A percentile compares a stretch with the other conserved stretches of the same genome.
These are phyloP conservation scores for Boletus rex-veris DNA, from an alignment of 768 basidiomycete species.

Conservation along the genomic window DNA sequence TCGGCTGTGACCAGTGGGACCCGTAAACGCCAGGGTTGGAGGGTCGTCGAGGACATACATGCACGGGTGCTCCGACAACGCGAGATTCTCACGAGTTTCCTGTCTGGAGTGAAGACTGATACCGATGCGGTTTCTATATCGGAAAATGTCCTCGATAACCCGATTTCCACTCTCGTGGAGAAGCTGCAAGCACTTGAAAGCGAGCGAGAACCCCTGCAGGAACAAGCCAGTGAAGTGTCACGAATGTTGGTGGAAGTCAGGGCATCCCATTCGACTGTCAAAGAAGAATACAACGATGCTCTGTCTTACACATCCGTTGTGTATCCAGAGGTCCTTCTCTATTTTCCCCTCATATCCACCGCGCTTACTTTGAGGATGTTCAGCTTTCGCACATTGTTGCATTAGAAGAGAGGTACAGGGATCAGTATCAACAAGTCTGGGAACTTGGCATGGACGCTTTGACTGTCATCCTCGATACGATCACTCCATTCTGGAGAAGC, in stretches of 20 bases:
- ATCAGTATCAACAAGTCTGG: slow-evolving; percentile 80
- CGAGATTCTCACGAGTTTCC: slow-evolving; percentile 47
- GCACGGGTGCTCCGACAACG: slow-evolving; percentile 60
- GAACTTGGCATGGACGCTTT: slow-evolving; percentile 76
- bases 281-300: slow-evolving; percentile 62
- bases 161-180: slow-evolving; percentile 48
- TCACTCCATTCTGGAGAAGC: slow-evolving; percentile 77
- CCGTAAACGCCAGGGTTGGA: slow-evolving; percentile 58
- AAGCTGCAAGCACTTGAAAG: slow-evolving; percentile 49
- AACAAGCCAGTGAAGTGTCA: slow-evolving; percentile 48
- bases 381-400: slow-evolving; percentile 70
- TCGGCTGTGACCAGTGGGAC: slow-evolving; percentile 69
- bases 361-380: slow-evolving; percentile 4
- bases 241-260: slow-evolving; percentile 52
- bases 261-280: slow-evolving; percentile 50
- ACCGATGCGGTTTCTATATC: slow-evolving; percentile 7
- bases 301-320: slow-evolving; percentile 67
- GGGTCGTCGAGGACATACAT: slow-evolving; percentile 74
- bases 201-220: slow-evolving; percentile 42
- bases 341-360: background rate
- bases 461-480: slow-evolving; percentile 70
- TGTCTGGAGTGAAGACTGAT: slow-evolving; percentile 24
- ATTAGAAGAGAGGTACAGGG: slow-evolving; percentile 74
- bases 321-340: slow-evolving; percentile 64
- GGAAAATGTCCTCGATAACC: slow-evolving; percentile 50